These are phyloP conservation scores for Hysterangium stoloniferum DNA, from an alignment of 768 basidiomycete species.

Conservation along the genomic window DNA sequence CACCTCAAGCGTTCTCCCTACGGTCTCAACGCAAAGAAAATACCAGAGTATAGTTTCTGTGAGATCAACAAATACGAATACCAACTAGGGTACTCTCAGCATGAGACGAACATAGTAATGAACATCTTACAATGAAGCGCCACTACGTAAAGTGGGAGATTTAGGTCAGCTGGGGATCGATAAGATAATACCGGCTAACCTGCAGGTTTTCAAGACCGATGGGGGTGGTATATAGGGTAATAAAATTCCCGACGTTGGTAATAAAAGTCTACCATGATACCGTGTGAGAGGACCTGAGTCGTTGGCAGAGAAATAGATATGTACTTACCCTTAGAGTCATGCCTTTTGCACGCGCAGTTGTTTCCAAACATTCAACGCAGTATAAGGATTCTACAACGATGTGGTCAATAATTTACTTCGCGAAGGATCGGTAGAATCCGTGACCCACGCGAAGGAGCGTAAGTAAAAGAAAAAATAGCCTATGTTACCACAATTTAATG, in stretches of 20 bases:
- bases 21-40: conserved; percentile 11
- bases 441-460: conserved; percentile 3
- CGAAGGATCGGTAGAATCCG: too few species aligned
- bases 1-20: conserved; percentile 1
- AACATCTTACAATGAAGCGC: not conserved
- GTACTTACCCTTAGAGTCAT: conserved; percentile 19
- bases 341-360: conserved; percentile 29
- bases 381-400: conserved; percentile 17
- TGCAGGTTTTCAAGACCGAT: conserved; percentile 24
- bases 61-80: conserved; percentile 11
- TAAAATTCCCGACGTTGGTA: conserved; percentile 18
- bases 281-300: not conserved
- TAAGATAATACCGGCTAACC: conserved; percentile 17
- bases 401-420: too few species aligned
- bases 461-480: not conserved
- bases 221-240: conserved; percentile 30
- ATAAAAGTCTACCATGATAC: not conserved
- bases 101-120: not conserved
- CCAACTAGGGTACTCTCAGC: conserved; percentile 8
- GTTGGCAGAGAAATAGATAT: conserved; percentile 20
- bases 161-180: conserved; percentile 11
- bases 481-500: too few species aligned
- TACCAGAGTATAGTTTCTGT: conserved; percentile 12
- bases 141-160: not conserved
- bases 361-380: conserved; percentile 27